Evolutionary conservation across 139 green algal species (phyloP).

Genomic region (Tetradesmus obliquus): DNA sequence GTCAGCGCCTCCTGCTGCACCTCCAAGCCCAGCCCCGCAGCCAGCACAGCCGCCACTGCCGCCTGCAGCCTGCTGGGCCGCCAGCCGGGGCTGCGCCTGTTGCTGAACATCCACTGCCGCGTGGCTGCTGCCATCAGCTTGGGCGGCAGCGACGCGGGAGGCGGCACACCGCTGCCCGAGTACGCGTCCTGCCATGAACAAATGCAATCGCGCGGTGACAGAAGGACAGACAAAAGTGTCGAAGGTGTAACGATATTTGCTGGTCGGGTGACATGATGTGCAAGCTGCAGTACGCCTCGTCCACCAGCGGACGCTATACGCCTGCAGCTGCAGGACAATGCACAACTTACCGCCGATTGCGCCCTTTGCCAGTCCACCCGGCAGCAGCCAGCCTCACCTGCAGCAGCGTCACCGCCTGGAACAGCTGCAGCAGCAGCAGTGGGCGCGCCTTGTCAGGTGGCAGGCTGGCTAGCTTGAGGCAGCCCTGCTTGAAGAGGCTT

Average conservation of each 20-base stretch:
- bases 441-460: slow-evolving; percentile 1
- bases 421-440: slow-evolving; percentile 47
- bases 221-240: too few species aligned
- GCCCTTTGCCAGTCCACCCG: too few species aligned
- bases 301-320: too few species aligned
- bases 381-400: slow-evolving; percentile 33
- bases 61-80: background rate
- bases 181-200: background rate
- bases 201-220: too few species aligned
- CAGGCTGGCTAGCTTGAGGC: slow-evolving; percentile 7
- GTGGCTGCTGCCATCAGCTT: slow-evolving; percentile 23
- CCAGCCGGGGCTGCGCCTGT: slow-evolving; percentile 27
- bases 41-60: background rate
- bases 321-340: too few species aligned
- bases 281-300: too few species aligned
- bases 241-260: too few species aligned
- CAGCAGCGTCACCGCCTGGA: slow-evolving; percentile 45
- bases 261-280: too few species aligned
- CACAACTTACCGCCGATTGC: background rate
- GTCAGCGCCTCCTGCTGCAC: slow-evolving; percentile 51
- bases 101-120: slow-evolving; percentile 42
- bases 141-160: slow-evolving; percentile 11
- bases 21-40: background rate
- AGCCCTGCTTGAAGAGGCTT: slow-evolving; percentile 25
- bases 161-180: background rate